Conservation (phyloP, 441 rosid species). For the Syzygium syzygioides region DNA sequence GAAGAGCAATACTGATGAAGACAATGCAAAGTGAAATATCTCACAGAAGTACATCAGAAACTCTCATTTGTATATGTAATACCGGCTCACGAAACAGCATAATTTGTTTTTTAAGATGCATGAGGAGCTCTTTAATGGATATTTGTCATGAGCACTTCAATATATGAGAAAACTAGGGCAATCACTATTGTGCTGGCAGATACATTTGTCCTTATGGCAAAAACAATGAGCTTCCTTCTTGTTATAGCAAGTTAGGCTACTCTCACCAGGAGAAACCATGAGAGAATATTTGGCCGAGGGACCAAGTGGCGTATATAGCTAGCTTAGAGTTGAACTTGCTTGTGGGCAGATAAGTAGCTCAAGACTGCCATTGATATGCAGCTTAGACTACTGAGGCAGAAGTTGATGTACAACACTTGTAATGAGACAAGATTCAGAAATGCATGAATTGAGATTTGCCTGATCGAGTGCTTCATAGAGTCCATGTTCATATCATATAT, state of each 20-base stretch:
- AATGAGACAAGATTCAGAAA: background rate
- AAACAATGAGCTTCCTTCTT: background rate
- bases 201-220: background rate
- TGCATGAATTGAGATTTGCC: conserved; percentile 23
- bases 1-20: background rate
- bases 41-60: background rate
- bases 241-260: background rate
- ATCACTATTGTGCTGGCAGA: background rate
- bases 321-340: background rate
- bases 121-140: background rate
- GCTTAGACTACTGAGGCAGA: background rate
- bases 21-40: background rate
- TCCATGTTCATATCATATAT: conserved; percentile 15
- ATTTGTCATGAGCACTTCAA: background rate
- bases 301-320: background rate
- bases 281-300: background rate
- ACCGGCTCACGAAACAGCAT: background rate
- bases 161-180: background rate
- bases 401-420: conserved; percentile 1
- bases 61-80: background rate
- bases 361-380: background rate
- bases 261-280: background rate
- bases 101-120: background rate
- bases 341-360: background rate
- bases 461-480: conserved; percentile 26